Base-by-base conservation (phyloP, 306 rosid species). In the Vigna unguiculata region DNA sequence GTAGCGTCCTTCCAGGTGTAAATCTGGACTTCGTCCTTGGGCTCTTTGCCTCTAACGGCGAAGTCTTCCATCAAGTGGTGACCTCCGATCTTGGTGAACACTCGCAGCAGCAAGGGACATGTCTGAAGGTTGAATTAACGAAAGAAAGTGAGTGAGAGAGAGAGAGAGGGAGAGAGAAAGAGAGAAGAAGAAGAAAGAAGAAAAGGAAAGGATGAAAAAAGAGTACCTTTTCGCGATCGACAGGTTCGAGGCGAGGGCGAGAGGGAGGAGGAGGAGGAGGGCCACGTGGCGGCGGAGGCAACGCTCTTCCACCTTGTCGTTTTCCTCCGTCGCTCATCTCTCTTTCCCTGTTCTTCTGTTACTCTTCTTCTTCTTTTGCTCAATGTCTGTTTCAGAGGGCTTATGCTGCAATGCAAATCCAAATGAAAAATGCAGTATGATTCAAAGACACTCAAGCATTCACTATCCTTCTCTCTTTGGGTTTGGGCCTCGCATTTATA, bases 1-100 rank as follows among this genome's bases (percentile, higher is more conserved):
- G 97, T 92, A 0, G 98, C 98, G 79, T 95, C 98, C 82, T 89
- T 95, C 98, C 98, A 92, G 0, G 98, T 95, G 78, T 95, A 95
- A 78, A 95, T 95, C 84, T 95, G 98, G 84, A 95, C 98, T 77
- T 95, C 97, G 48, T 95, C 97, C 78, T 92, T 89, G 47, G 99
- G 97, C 47, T 90, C 97, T 67, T 92, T 92, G 74, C 99, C 99
- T 82, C 99, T 89, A 9, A 87, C 93, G 1, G 97, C 92, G 75
- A 92, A 95, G 28, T 90, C 99, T 61, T 90, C 97, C 72, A 83
- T 88, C 12, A 63, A 72, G 63, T 92, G 97, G 78, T 95, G 99
- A 68, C 85, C 54, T 46, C 99, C 99, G 32, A 57, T 66, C 97
- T 89, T 90, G 1, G 99, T 92, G 85, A 95, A 95, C 36, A 95